Evolutionary conservation across 2,329 filamentous ascomycete genomes (phyloP), one percentile per base, ranked within the genome.

Genomic region (Diaporthe sp.): DNA sequence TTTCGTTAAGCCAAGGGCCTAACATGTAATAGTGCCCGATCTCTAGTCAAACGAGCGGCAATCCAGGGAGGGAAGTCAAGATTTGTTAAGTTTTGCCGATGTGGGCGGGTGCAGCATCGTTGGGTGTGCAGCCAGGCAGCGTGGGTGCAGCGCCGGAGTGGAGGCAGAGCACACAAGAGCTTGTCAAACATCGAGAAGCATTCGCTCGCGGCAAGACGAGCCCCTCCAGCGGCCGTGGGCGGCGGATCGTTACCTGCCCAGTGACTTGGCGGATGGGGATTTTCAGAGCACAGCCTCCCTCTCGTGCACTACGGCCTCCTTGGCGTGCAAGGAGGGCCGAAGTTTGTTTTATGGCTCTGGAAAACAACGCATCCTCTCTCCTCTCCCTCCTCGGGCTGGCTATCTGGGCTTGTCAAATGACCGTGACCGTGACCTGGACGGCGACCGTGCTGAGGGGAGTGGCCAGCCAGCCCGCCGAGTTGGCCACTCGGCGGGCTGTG

Each of bases 221-320:
- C 19, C 3, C 31, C 69, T 17, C 39, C 15, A 17, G 57, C 42
- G 31, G 55, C 22, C 19, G 28, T 28, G 28, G 17, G 15, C 28
- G 57, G 46, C 70, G 44, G 46, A 62, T 72, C 44, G 46, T 61
- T 28, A 51, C 58, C 57, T 49, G 70, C 70, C 70, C 53, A 72
- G 70, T 31, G 58, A 72, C 70, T 72, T 72, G 70, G 70, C 70
- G 42, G 42, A 62, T 72, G 57, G 70, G 39, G 57, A 72, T 72
- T 62, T 62, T 49, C 70, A 44, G 19, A 72, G 70, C 70, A 72
- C 70, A 61, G 70, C 70, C 70, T 62, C 70, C 34, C 5, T 53
- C 25, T 72, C 53, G 28, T 34, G 57, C 44, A 61, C 70, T 55
- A 72, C 46, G 6, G 65, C 19, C 58, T 61, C 44, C 42, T 58